A percentile compares a stretch with the other conserved stretches of the same genome.
These are phyloP conservation scores for Diaporthe longicolla DNA, from an alignment of 2,329 filamentous ascomycete species.

Conservation along the genomic window DNA sequence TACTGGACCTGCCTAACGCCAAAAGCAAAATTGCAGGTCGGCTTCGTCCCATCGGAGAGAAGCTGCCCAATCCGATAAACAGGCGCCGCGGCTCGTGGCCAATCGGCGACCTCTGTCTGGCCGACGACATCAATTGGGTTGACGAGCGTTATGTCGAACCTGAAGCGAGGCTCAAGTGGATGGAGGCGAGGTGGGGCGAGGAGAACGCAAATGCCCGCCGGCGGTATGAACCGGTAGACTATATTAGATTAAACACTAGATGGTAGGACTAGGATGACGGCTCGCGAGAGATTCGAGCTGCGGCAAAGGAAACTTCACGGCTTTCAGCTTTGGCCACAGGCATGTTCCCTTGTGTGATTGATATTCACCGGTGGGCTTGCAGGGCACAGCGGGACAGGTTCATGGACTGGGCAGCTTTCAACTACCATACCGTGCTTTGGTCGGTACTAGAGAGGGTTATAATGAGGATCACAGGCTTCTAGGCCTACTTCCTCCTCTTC, in stretches of 20 bases:
- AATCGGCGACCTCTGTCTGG: background rate
- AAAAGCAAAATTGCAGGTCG: background rate
- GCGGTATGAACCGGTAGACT: no score
- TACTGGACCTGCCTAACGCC: background rate
- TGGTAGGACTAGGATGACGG: background rate
- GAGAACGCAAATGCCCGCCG: no score
- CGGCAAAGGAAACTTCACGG: background rate
- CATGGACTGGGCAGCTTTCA: constrained; percentile 10
- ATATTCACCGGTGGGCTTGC: background rate
- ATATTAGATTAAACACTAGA: background rate
- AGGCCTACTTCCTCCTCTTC: no score
- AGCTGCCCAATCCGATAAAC: background rate
- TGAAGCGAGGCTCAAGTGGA: no score
- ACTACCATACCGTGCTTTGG: no score
- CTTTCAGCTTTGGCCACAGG: background rate
- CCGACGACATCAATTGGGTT: no score
- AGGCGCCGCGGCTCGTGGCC: background rate
- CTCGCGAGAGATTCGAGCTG: background rate
- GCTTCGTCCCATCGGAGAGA: background rate
- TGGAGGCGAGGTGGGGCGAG: no score
- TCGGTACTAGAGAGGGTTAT: no score
- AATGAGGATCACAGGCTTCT: no score
- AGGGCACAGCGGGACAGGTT: background rate
- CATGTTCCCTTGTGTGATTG: background rate
- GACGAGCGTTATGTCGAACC: no score